Percentiles rank a stretch among this genome's conserved stretches.
These are phyloP conservation scores for Bryoglossum gracile DNA, from an alignment of 495 filamentous ascomycete genomes.

Conservation along the genomic window DNA sequence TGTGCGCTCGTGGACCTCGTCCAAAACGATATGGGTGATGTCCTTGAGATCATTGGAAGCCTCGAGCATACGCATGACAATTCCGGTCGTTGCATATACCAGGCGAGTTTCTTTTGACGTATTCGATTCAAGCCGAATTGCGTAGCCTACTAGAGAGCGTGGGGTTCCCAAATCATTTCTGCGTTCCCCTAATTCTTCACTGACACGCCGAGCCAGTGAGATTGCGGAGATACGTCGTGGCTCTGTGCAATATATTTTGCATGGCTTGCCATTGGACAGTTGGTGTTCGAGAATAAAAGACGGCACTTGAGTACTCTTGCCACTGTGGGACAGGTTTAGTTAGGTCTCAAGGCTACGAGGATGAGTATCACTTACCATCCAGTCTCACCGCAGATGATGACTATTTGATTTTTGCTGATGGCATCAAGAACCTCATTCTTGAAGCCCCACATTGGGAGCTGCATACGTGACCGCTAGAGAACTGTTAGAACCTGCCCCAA, in stretches of 20 bases:
- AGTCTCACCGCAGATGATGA: conserved; percentile 92
- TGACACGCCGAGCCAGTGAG: conserved; percentile 82
- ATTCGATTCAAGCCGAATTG: conserved; percentile 85
- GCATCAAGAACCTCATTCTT: conserved; percentile 64
- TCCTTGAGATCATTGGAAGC: conserved; percentile 75
- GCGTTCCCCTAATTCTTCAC: conserved; percentile 85
- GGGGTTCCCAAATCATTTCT: conserved; percentile 73
- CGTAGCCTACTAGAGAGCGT: conserved; percentile 84
- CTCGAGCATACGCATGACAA: conserved; percentile 95
- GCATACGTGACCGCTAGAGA: conserved; percentile 47
- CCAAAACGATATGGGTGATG: conserved; percentile 85
- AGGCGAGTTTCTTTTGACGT: conserved; percentile 71
- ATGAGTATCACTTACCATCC: conserved; percentile 48
- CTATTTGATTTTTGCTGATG: conserved; percentile 67
- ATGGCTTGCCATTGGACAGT: conserved; percentile 66
- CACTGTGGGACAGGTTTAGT: conserved; percentile 32
- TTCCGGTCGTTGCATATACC: conserved; percentile 81
- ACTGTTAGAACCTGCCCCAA: background rate
- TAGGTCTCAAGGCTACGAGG: conserved; percentile 7
- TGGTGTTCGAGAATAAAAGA: conserved; percentile 87
- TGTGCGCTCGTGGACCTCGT: conserved; percentile 90
- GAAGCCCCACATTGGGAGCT: conserved; percentile 85
- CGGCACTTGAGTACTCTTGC: conserved; percentile 95
- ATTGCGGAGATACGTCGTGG: conserved; percentile 96
- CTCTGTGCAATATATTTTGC: conserved; percentile 93